Evolutionary conservation across 805 yeast species (phyloP), one percentile per base, ranked within the genome.

Genomic region (Millerozyma miso): DNA sequence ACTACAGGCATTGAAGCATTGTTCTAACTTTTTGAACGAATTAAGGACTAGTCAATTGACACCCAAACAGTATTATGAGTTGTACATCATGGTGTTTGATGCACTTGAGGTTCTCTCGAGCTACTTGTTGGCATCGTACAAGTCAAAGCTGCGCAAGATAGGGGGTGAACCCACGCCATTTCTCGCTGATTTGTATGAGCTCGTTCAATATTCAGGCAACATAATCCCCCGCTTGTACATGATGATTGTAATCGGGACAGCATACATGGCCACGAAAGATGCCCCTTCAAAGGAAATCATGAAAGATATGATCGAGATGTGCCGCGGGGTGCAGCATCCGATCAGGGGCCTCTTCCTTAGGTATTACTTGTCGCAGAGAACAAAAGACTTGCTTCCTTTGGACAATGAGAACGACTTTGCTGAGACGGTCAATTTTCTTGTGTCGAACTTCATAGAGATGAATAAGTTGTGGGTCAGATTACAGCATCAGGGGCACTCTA

Each of bases 291-390:
- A 79, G 55, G 98, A 89, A 50, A 84, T 93, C 40, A 77, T 91
- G 80, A 87, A 85, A 61, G 99, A 93, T 59, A 85, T 93, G 95
- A 83, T 91, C 55, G 99, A 93, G 62, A 93, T 93, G 99, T 84
- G 95, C 50, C 77, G 95, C 33, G 99, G 97, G 13, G 96, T 91
- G 2, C 99, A 93, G 63, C 91, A 88, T 56, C 99, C 99, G 1
- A 79, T 88, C 23, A 73, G 97, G 44, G 99, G 99, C 1, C 68
- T 93, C 47, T 93, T 93, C 60, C 67, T 93, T 54, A 73, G 99
- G 38, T 90, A 93, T 67, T 93, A 88, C 61, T 67, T 93, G 32
- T 81, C 89, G 3, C 98, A 91, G 59, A 71, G 90, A 51, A 84
- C 88, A 13, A 85, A 89, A 46, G 82, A 80, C 55, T 65, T 77